phyloP scores from a whole-genome alignment of 768 basidiomycete species.

The Boletellus sp. region DNA sequence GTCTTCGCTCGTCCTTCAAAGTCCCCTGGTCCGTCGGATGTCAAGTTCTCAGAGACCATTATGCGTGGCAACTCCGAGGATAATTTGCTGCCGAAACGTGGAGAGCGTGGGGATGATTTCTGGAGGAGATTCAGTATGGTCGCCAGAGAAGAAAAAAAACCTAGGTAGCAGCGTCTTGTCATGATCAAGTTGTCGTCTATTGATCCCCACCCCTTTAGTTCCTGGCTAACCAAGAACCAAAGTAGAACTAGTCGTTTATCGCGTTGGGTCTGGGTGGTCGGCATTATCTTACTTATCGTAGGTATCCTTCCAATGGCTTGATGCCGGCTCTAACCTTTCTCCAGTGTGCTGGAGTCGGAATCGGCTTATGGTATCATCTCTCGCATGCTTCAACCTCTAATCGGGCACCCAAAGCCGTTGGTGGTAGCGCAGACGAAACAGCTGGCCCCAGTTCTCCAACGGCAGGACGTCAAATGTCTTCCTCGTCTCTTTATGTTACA shows the following conservation, averaged over 20 bases:
- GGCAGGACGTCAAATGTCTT: conserved; percentile 11
- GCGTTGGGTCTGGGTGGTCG: conserved; percentile 69
- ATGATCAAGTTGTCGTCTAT: background rate
- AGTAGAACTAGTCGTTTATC: conserved; percentile 48
- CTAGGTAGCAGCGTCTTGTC: conserved; percentile 32
- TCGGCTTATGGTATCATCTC: conserved; percentile 58
- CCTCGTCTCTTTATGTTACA: conserved; percentile 42
- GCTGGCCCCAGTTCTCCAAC: conserved; percentile 18
- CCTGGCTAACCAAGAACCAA: conserved; percentile 68
- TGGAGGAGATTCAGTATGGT: conserved; percentile 87
- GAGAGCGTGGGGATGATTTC: conserved; percentile 78
- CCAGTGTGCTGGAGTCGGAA: conserved; percentile 50
- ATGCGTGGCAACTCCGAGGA: conserved; percentile 69
- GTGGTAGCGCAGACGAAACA: conserved; percentile 55
- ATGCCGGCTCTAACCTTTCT: background rate
- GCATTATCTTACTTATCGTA: conserved; percentile 55
- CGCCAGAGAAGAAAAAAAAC: conserved; percentile 63
- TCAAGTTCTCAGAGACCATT: conserved; percentile 55
- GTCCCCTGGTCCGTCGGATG: conserved; percentile 33
- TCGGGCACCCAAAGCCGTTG: conserved; percentile 56
- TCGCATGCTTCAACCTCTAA: conserved; percentile 49
- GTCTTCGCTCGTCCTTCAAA: conserved; percentile 65
- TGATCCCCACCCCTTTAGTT: conserved; percentile 31
- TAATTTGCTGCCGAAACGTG: conserved; percentile 59
- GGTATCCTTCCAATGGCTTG: conserved; percentile 16